phyloP scores from a whole-genome alignment of 2,329 filamentous ascomycete species.

The Cryphonectria japonica region DNA sequence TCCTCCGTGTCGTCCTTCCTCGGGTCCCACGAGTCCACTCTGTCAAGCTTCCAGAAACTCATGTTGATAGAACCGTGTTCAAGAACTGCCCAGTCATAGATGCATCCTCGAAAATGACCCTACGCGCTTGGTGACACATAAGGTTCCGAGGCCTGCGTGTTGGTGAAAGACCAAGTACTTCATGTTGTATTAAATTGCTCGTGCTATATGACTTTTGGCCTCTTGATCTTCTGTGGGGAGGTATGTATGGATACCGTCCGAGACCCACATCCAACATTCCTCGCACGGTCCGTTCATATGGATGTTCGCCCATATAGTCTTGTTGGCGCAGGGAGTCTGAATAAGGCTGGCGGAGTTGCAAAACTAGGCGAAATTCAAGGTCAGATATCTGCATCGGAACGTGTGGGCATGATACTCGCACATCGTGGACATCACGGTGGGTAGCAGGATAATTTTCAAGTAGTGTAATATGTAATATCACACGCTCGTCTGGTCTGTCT shows the following conservation, averaged over 20 bases:
- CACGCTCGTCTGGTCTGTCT: neutral
- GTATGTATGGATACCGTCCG: conserved; percentile 29
- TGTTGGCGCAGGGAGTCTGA: conserved; percentile 41
- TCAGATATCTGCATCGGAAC: conserved; percentile 42
- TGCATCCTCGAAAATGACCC: neutral
- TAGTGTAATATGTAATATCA: neutral
- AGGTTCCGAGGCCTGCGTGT: neutral
- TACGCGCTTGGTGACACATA: neutral
- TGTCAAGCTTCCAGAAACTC: neutral
- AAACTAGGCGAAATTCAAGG: conserved; percentile 42
- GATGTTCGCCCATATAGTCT: conserved; percentile 43
- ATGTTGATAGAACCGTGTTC: neutral
- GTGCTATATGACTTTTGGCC: neutral
- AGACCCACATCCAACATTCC: conserved; percentile 39
- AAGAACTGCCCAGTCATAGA: neutral
- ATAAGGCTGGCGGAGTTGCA: conserved; percentile 42
- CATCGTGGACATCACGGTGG: conserved; percentile 34
- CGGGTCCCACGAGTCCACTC: neutral
- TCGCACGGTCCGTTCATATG: conserved; percentile 42
- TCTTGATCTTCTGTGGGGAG: neutral
- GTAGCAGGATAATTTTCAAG: neutral
- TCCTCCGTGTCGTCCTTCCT: neutral
- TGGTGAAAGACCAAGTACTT: neutral
- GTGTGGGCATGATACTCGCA: conserved; percentile 45
- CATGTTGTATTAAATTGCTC: neutral